Percentiles rank a stretch among this genome's conserved stretches.
Conservation (phyloP, 2,329 filamentous ascomycete species). For the Cytospora paraplurivora region DNA sequence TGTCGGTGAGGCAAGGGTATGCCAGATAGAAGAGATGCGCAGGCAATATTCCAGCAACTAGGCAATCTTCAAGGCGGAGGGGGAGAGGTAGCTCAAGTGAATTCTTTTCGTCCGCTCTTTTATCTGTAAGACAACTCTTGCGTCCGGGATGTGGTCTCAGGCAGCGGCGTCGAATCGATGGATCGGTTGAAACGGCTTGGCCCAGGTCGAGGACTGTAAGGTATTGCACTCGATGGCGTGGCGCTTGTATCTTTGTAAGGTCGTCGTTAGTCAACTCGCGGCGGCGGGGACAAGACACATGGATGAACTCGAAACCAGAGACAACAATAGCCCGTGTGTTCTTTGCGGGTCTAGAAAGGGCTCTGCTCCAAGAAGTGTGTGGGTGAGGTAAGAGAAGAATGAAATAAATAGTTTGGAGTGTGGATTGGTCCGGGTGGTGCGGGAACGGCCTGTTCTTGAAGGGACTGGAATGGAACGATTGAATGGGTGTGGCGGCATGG, state of each 20-base stretch:
- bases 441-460: slow-evolving; percentile 28
- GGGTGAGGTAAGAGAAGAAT: slow-evolving; percentile 19
- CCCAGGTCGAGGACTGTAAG: not conserved
- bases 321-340: slow-evolving; percentile 2
- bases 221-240: not conserved
- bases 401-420: slow-evolving; percentile 14
- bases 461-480: slow-evolving; percentile 20
- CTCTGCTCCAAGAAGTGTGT: not conserved
- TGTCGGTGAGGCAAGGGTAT: slow-evolving; percentile 16
- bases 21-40: slow-evolving; percentile 31
- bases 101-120: slow-evolving; percentile 12
- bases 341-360: not conserved
- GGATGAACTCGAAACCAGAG: not conserved
- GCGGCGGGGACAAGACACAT: slow-evolving; percentile 9
- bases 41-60: slow-evolving; percentile 40
- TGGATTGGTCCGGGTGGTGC: slow-evolving; percentile 24
- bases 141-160: not conserved
- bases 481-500: slow-evolving; percentile 8
- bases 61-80: slow-evolving; percentile 19
- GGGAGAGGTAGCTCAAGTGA: not conserved
- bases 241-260: not conserved
- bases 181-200: not conserved
- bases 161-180: not conserved
- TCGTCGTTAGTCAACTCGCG: not conserved
- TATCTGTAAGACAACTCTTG: not conserved